Evolutionary conservation across 257 asterid genomes (phyloP).

Genomic region (Cruciata laevipes): DNA sequence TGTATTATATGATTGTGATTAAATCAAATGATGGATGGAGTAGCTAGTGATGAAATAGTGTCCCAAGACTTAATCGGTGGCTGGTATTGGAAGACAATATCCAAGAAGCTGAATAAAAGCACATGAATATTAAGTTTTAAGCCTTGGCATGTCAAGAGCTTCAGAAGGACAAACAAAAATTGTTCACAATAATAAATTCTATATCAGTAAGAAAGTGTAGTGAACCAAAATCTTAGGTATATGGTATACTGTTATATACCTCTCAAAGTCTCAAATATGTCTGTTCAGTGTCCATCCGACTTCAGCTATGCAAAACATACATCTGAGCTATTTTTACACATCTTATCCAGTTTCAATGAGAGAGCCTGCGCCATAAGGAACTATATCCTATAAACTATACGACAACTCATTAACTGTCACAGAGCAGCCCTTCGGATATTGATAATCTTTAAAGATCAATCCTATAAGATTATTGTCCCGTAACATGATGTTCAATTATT

Average conservation of each 20-base stretch:
- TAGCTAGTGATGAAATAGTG: too few relatives aligned
- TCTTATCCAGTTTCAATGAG: conserved; percentile 2
- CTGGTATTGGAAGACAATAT: too few relatives aligned
- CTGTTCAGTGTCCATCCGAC: background rate
- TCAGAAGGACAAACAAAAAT: too few relatives aligned
- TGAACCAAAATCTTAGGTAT: background rate
- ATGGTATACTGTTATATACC: background rate
- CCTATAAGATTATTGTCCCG: conserved; percentile 6
- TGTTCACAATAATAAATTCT: too few relatives aligned
- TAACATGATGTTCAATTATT: background rate
- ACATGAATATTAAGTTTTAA: too few relatives aligned
- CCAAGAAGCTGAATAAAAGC: too few relatives aligned
- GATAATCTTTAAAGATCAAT: background rate
- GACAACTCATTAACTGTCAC: background rate
- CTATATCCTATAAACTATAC: background rate
- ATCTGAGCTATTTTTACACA: conserved; percentile 6
- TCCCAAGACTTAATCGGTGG: too few relatives aligned
- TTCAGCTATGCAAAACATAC: background rate
- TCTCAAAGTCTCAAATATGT: background rate
- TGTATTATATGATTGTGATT: too few relatives aligned
- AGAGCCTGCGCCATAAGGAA: background rate
- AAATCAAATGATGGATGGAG: too few relatives aligned
- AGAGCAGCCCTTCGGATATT: background rate
- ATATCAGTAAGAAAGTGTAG: background rate
- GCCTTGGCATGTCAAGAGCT: too few relatives aligned